Conservation (phyloP, 441 rosid genomes). For the Macaranga tanarius region DNA sequence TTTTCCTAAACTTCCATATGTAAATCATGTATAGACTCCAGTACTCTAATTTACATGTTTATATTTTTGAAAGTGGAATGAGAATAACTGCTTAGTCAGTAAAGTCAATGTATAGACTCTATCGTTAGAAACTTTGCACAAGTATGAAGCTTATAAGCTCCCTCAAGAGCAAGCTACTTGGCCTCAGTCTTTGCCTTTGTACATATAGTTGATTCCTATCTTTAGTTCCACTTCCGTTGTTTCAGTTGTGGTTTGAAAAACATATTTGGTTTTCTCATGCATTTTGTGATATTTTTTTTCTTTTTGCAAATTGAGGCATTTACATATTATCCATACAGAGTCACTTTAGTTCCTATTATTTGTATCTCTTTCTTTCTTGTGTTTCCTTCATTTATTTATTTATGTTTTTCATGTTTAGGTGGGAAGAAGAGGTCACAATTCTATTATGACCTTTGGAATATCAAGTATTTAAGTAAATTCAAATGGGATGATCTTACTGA, state of each 20-base stretch:
- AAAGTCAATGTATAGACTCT: not conserved
- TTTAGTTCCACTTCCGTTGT: not conserved
- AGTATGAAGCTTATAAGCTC: not conserved
- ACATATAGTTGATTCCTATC: not conserved
- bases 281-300: not conserved
- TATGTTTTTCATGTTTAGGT: conserved; percentile 41
- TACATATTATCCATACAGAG: not conserved
- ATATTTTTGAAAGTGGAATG: not conserved
- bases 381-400: conserved; percentile 10
- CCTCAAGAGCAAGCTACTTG: not conserved
- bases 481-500: conserved; percentile 95
- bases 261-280: too few relatives aligned
- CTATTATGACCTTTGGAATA: conserved; percentile 90
- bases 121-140: not conserved
- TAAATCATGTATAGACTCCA: not conserved
- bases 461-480: conserved; percentile 88
- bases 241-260: not conserved
- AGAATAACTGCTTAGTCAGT: not conserved
- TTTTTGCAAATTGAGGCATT: not conserved
- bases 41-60: not conserved
- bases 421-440: conserved; percentile 80
- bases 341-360: not conserved
- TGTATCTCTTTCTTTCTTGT: not conserved
- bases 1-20: not conserved
- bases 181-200: not conserved